Conservation (phyloP, 2,329 filamentous ascomycete species). For the Phyllosticta capitalensis region DNA sequence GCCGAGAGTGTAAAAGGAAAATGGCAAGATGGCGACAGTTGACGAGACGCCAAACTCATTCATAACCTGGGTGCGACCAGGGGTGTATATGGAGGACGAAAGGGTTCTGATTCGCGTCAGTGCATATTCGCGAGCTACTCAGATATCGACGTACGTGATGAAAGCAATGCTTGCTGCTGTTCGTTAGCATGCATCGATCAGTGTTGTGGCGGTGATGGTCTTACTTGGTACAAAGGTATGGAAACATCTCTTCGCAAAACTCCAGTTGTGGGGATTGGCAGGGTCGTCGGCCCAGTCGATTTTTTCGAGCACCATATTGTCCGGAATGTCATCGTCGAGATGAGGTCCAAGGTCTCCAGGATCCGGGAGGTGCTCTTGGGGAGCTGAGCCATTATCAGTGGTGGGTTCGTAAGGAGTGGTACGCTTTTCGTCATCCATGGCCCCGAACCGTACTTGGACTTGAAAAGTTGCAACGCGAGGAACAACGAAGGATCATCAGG, state of each 20-base stretch:
- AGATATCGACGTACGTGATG: constrained; percentile 1
- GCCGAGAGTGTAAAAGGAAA: constrained; percentile 19
- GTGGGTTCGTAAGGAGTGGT: background rate
- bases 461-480: background rate
- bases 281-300: constrained; percentile 57
- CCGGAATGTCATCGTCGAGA: background rate
- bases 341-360: background rate
- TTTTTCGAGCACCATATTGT: constrained; percentile 14
- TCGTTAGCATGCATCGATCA: constrained; percentile 50
- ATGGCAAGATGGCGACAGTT: constrained; percentile 16
- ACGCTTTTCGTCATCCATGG: background rate
- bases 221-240: constrained; percentile 6
- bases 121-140: background rate
- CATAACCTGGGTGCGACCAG: constrained; percentile 6
- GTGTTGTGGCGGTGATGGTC: constrained; percentile 14
- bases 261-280: constrained; percentile 64
- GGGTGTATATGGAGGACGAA: constrained; percentile 11
- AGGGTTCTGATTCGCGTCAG: constrained; percentile 2
- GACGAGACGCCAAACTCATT: constrained; percentile 15
- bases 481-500: background rate
- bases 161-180: constrained; percentile 3
- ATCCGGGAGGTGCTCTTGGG: background rate
- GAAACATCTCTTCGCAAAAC: constrained; percentile 51
- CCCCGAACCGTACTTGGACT: background rate
- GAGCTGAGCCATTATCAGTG: background rate